Conservation (phyloP, 2,329 filamentous ascomycete genomes). For the Microdochium bolleyi region DNA sequence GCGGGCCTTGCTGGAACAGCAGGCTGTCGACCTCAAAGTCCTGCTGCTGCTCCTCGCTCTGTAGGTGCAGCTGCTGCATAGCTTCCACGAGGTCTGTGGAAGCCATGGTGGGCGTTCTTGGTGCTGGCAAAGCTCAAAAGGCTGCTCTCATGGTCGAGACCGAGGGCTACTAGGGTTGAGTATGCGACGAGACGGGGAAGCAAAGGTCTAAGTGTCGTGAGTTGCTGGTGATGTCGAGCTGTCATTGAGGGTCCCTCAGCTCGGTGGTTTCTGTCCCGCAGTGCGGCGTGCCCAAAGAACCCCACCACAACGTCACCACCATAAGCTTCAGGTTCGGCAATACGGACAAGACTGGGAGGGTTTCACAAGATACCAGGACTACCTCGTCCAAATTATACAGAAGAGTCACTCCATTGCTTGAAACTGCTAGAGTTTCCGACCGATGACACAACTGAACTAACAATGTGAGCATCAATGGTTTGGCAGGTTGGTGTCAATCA, state of each 20-base stretch:
- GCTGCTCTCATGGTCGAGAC: not conserved
- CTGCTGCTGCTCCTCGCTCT: conserved; percentile 16
- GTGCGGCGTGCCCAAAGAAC: not conserved
- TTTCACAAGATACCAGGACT: too few relatives aligned
- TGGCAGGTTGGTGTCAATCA: too few relatives aligned
- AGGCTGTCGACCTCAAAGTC: conserved; percentile 46
- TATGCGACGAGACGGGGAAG: not conserved
- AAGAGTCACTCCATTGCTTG: too few relatives aligned
- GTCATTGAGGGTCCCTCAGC: not conserved
- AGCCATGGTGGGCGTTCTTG: conserved; percentile 10
- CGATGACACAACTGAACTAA: too few relatives aligned
- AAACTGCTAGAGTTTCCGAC: too few relatives aligned
- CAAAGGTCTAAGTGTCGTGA: not conserved
- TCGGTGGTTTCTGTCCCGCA: not conserved
- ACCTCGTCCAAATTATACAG: too few relatives aligned
- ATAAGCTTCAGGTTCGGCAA: not conserved
- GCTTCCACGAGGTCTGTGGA: conserved; percentile 33
- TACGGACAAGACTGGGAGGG: too few relatives aligned
- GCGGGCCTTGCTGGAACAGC: conserved; percentile 36
- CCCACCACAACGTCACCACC: conserved; percentile 1
- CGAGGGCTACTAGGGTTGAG: not conserved
- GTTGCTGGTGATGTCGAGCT: not conserved
- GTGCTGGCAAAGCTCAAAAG: not conserved
- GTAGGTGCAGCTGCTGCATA: conserved; percentile 41
- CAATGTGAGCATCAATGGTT: too few relatives aligned